phyloP scores from a whole-genome alignment of 2,329 filamentous ascomycete species.

The Aspergillus glaucus region DNA sequence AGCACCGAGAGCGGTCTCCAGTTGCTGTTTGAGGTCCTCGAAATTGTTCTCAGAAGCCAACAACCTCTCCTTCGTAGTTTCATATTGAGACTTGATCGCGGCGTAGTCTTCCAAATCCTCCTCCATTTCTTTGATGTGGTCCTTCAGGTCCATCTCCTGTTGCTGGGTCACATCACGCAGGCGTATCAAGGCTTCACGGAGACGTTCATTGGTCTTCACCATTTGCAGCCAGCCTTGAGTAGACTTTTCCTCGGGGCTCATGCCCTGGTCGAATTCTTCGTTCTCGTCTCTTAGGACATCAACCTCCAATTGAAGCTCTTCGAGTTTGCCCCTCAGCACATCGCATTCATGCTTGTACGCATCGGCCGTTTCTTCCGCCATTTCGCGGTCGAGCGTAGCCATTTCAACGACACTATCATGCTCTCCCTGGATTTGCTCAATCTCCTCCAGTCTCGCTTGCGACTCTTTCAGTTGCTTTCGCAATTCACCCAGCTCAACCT shows the following conservation, averaged over 20 bases:
- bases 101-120: conserved; percentile 65
- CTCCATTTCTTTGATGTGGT: conserved; percentile 67
- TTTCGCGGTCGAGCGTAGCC: conserved; percentile 83
- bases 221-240: conserved; percentile 86
- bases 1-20: conserved; percentile 79
- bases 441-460: conserved; percentile 59
- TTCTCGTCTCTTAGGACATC: conserved; percentile 87
- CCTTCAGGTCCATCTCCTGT: conserved; percentile 70
- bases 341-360: conserved; percentile 75
- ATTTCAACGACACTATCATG: conserved; percentile 81
- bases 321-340: conserved; percentile 64
- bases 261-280: conserved; percentile 71
- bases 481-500: conserved; percentile 70
- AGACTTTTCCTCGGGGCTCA: conserved; percentile 79
- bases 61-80: conserved; percentile 65
- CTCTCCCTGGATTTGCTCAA: conserved; percentile 72
- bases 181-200: conserved; percentile 76
- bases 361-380: conserved; percentile 91
- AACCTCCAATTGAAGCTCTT: conserved; percentile 81
- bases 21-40: conserved; percentile 80
- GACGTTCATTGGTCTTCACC: conserved; percentile 80
- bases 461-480: conserved; percentile 73
- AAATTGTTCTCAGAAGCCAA: conserved; percentile 66
- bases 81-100: conserved; percentile 62
- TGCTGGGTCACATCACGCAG: conserved; percentile 83